phyloP scores from a whole-genome alignment of 352 stramenopile species.

The Phytopythium cucurbitacearum region DNA sequence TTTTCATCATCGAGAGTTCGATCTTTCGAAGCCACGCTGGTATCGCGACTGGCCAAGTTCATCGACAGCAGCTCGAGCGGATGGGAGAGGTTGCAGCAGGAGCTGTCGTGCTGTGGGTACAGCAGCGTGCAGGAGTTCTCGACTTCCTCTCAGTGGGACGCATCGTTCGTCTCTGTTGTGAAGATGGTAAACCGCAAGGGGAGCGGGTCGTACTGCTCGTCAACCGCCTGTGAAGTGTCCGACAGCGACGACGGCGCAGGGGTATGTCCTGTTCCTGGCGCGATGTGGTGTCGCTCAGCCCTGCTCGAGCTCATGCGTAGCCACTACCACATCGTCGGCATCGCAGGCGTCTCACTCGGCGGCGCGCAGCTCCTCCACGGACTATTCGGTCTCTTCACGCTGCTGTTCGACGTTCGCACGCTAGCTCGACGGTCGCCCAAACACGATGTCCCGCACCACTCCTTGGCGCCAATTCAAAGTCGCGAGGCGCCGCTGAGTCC shows the following conservation, averaged over 20 bases:
- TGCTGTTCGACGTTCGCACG: conserved; percentile 59
- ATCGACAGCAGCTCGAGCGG: conserved; percentile 13
- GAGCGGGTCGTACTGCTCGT: conserved; percentile 32
- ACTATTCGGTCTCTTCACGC: conserved; percentile 43
- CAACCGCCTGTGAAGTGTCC: conserved; percentile 9
- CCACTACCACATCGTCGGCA: conserved; percentile 45
- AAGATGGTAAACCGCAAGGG: conserved; percentile 27
- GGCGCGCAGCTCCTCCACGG: conserved; percentile 39
- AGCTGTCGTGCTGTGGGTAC: conserved; percentile 58
- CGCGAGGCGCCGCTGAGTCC: too few relatives aligned
- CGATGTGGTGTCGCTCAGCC: conserved; percentile 41
- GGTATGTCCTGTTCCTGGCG: conserved; percentile 31
- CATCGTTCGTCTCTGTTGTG: conserved; percentile 25
- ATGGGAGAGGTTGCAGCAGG: conserved; percentile 45
- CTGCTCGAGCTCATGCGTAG: conserved; percentile 37
- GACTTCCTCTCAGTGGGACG: conserved; percentile 25
- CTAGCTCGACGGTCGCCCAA: conserved; percentile 27
- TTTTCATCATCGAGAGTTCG: background rate
- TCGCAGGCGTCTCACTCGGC: conserved; percentile 41
- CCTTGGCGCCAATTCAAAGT: conserved; percentile 20
- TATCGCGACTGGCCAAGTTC: conserved; percentile 34
- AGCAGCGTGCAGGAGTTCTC: conserved; percentile 13
- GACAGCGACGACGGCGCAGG: conserved; percentile 15
- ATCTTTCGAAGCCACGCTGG: conserved; percentile 40
- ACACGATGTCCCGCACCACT: conserved; percentile 24